Base-by-base conservation (phyloP, 495 filamentous ascomycete genomes). In the Neurospora sp. region DNA sequence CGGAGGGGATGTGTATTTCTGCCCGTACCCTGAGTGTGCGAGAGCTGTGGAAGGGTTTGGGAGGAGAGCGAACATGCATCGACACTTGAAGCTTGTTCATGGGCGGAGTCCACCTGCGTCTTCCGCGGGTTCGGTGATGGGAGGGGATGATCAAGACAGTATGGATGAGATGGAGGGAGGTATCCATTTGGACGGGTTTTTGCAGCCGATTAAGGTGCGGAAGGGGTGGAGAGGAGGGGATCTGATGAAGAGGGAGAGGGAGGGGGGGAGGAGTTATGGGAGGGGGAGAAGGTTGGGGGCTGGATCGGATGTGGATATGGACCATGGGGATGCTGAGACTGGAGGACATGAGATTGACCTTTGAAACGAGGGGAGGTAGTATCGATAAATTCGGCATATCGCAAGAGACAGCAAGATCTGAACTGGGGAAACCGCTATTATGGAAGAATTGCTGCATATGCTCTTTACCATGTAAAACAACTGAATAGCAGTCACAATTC, bases 121-220 rank as follows among this genome's bases (percentile, higher is more conserved):
- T 5, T 12, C 54, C 2, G 72, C 54, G 9, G 66, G 48, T n/a
- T 71, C 73, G 12, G 42, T 39, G 70, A 18, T 44, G 54, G 69
- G 69, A 78, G 75, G 70, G 39, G 76, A 79, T 6, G 80, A 27
- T 27, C 27, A 80, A 37, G 82, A 84, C 16, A 84, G 81, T 73
- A 79, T 81, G 70, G 82, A 87, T 27, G 86, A 89, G 77, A 86
- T 88, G 83, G 76, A 82, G 20, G 87, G 86, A 1, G 85, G 81
- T 1, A 83, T 88, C 12, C 88, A 89, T 69, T 79, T 84, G 31
- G 87, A 89, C 74, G 79, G 86, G 39, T 89, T 87, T 72, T 54
- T 89, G 74, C 69, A 77, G 75, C 80, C 82, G 20, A 83, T 88
- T 62, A 79, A 77, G 73, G 71, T 79, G 10, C 74, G 78, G 31